Conservation (phyloP, 75 land plant species). For the Pseudotsuga menziesii region DNA sequence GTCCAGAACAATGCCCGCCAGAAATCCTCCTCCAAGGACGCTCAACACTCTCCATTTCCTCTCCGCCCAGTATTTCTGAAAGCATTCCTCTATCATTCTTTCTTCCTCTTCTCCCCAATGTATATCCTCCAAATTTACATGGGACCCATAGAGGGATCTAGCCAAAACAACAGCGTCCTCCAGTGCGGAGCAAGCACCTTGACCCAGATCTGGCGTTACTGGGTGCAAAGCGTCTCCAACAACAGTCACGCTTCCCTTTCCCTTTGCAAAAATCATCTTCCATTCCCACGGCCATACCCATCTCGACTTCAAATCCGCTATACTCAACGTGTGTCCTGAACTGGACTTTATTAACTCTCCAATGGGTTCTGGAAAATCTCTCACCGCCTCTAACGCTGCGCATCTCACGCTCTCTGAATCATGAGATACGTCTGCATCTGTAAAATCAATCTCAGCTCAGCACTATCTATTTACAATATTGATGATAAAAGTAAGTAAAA, state of each 20-base stretch:
- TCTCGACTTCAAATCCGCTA: neutral
- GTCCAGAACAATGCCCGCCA: no score
- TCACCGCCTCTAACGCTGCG: constrained; percentile 3
- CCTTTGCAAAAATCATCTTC: constrained; percentile 1
- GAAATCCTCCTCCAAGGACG: no score
- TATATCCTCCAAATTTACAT: no score
- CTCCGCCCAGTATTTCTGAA: no score
- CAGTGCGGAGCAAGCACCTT: constrained; percentile 75
- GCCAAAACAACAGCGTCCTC: constrained; percentile 58
- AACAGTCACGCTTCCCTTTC: constrained; percentile 20
- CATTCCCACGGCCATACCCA: constrained; percentile 17
- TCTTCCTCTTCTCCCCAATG: no score
- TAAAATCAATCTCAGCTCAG: no score
- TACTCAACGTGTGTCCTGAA: neutral
- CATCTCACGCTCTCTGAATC: neutral
- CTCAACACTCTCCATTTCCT: no score
- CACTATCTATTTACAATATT: neutral
- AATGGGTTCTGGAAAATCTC: constrained; percentile 7
- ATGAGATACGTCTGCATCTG: neutral
- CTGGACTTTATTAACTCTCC: neutral
- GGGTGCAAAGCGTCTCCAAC: constrained; percentile 74
- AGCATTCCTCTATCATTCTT: no score
- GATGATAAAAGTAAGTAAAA: neutral
- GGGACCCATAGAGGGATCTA: neutral
- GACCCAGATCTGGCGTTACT: constrained; percentile 85